Base-by-base conservation (phyloP, 1,284 basidiomycete genomes). In the Vanrija sp. region DNA sequence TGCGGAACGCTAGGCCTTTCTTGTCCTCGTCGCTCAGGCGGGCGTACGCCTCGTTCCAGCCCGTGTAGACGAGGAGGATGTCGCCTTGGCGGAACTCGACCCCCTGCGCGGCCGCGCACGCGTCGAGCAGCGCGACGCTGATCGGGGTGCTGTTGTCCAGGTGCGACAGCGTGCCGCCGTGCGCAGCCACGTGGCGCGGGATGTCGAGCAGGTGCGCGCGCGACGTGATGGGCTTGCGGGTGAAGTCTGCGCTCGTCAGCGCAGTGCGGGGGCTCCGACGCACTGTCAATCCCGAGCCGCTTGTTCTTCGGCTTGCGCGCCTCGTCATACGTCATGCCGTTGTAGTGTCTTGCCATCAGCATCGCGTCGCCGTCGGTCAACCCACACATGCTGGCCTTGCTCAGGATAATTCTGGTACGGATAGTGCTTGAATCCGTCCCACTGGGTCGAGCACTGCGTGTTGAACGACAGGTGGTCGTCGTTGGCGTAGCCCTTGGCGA, bases 351-450 rank as follows among this genome's bases (percentile, higher is more conserved):
- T 14, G 47, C 63, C 62, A 34, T 8, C 34, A 8, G 9, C 9
- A 23, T 7, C 51, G 54, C 42, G 60, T 50, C 48, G 12, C 43
- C 34, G 40, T 42, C 21, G 21, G 2, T 23, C 43, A 51, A 59
- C 60, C 43, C 49, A 63, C 48, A 48, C 49, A 25, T 65, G 67
- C 49, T 64, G 51, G 26, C 65, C 64, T 38, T 62, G 44, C n/a
- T 54, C 38, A 10, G 62, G 62, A 34, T 56, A 65, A 26, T 64
- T 65, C 65, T 60, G 59, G 54, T 70, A 69, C 15, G 65, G 64
- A 51, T 67, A 72, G 60, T 77, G 75, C 5, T 70, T 56, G 47
- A 75, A 68, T 0, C 76, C 75, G 50, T 78, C 76, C 75, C 76
- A 76, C 49, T 78, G 78, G 8, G 74, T 71, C 19, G 72, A 72